Base-by-base conservation (phyloP, 768 basidiomycete species). In the Kwoniella heveanensis region DNA sequence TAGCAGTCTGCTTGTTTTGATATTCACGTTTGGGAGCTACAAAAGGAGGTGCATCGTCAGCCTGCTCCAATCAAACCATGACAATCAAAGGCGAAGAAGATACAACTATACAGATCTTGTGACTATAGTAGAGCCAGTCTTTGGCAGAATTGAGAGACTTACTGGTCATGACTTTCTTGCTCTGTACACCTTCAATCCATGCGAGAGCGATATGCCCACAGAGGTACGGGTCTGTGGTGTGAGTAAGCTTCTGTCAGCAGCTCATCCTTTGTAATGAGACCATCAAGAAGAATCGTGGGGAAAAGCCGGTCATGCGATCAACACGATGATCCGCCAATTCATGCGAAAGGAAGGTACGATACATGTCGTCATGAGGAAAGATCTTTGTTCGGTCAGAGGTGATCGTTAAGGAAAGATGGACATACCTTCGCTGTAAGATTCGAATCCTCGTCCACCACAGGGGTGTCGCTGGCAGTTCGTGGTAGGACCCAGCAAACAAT, bases 101-200 rank as follows among this genome's bases (percentile, higher is more conserved):
- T n/a, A n/a, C n/a, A n/a, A n/a, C n/a, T n/a, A n/a, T n/a, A n/a
- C n/a, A n/a, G n/a, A n/a, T n/a, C n/a, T n/a, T n/a, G n/a, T n/a
- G n/a, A n/a, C n/a, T n/a, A n/a, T n/a, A n/a, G n/a, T n/a, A n/a
- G n/a, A n/a, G n/a, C n/a, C n/a, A n/a, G n/a, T n/a, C n/a, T 19
- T 22, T 47, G 19, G 46, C 7, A 47, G 46, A 22, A 47, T 19
- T 22, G 3, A 59, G 19, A 17, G 12, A 61, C 66, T 65, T 53
- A 67, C 63, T 84, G 7, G 86, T 83, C 37, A 88, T 89, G 57
- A 92, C 86, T 2, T 90, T 90, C 21, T 85, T 85, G 21, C 79
- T 85, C 78, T 92, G 91, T 1, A 90, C 84, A 19, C 90, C 90
- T 53, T 85, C 86, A 17, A 90, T 84, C 72, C 90, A 92, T 13